Evolutionary conservation across 441 rosid genomes (phyloP).

Genomic region (Gossypium armourianum): DNA sequence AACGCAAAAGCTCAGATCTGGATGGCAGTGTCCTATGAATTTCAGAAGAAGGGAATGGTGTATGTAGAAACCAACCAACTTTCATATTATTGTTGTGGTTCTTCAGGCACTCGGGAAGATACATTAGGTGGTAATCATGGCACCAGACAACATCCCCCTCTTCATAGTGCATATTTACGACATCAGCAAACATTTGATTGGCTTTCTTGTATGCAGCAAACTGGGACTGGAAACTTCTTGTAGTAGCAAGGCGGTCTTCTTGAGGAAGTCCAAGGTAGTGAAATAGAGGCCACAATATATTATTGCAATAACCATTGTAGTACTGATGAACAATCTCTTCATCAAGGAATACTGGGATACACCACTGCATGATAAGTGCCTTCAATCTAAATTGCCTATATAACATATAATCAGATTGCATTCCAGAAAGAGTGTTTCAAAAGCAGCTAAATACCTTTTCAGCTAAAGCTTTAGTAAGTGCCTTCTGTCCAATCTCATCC

Average conservation of each 20-base stretch:
- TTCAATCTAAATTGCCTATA: constrained; percentile 4
- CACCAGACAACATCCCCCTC: constrained; percentile 99
- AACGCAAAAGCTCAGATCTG: constrained; percentile 75
- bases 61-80: constrained; percentile 99
- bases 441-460: constrained; percentile 50
- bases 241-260: constrained; percentile 96
- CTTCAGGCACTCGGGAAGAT: constrained; percentile 86
- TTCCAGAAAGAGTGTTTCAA: constrained; percentile 7
- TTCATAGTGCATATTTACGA: constrained; percentile 76
- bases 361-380: constrained; percentile 45
- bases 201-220: constrained; percentile 92
- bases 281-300: constrained; percentile 92
- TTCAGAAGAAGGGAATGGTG: constrained; percentile 99
- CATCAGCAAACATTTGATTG: constrained; percentile 94
- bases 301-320: constrained; percentile 97
- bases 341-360: constrained; percentile 96
- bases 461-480: constrained; percentile 83
- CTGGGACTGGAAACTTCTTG: constrained; percentile 93
- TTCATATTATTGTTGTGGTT: constrained; percentile 69
- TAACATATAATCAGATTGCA: constrained; percentile 7
- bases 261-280: constrained; percentile 97
- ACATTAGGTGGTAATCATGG: constrained; percentile 98
- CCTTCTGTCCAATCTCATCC: constrained; percentile 81
- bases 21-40: constrained; percentile 94
- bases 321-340: constrained; percentile 98